Evolutionary conservation across 192 early-diverging fungal genomes (phyloP), one percentile per base, ranked within the genome.

Genomic region (Podila horticola): DNA sequence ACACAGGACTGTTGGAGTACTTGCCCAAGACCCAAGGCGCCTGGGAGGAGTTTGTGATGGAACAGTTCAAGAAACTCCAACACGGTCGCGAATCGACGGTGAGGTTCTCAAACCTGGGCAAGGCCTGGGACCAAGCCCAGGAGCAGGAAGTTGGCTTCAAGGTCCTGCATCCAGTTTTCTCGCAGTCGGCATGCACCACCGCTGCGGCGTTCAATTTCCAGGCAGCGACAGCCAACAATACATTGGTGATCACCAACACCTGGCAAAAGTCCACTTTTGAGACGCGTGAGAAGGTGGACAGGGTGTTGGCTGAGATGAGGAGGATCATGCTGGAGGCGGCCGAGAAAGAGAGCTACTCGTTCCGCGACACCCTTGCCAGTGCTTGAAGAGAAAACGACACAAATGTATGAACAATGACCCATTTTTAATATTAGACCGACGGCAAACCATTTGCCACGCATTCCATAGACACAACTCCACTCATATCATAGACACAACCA

Each of bases 31-130:
- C 58, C 10, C 19, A 31, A 0, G 69, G 64, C 3, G 75, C 68
- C 19, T 79, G 75, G 75, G 75, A 79, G 26, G 50, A 71, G 4
- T 79, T 60, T 19, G 6, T 71, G 3, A 0, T 30, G 31, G 59
- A 19, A 1, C 75, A 71, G 48, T 68, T 67, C 26, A 58, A 64
- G 26, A 79, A 79, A 55, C 64, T 71, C 20, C 75, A 79, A n/a
- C 69, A 71, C 38, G 75, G 75, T 8, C 69, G 75, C 48, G 22
- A 66, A 15, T 20, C 59, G 2, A 67, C 75, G 24, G 34, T 79
- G 1, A 66, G 36, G 38, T 30, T 79, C 48, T 79, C 75, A 5
- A 79, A 79, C 22, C 15, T 79, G 13, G 75, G 75, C 10, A 69
- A 62, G 55, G 58, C 58, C 13, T 66, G 64, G 59, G 75, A 79